Percentiles rank a stretch among this genome's conserved stretches.
phyloP scores from a whole-genome alignment of 352 stramenopile species.

The Phytophthora pini region DNA sequence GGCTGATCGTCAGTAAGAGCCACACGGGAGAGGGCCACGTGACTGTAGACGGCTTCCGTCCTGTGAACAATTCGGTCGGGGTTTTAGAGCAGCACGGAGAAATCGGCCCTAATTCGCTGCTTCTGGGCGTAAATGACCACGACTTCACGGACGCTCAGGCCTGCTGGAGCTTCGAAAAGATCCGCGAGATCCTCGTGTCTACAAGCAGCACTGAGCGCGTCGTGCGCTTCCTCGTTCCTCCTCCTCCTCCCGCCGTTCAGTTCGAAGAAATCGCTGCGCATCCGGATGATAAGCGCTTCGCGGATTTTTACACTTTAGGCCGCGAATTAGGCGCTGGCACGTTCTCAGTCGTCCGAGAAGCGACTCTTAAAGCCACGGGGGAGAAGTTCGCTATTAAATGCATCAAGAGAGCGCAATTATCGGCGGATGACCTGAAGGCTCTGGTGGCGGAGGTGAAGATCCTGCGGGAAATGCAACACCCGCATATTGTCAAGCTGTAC shows the following conservation, averaged over 20 bases:
- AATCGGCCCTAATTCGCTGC: conserved; percentile 46
- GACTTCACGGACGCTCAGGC: conserved; percentile 55
- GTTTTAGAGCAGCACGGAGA: conserved; percentile 51
- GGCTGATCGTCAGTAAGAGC: conserved; percentile 79
- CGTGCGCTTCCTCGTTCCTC: conserved; percentile 73
- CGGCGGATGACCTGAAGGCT: conserved; percentile 70
- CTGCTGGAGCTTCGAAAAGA: conserved; percentile 63
- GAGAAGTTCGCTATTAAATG: conserved; percentile 82
- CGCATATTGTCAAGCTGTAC: conserved; percentile 90
- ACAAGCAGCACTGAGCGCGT: conserved; percentile 62
- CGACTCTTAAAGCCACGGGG: conserved; percentile 55
- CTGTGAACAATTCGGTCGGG: conserved; percentile 51
- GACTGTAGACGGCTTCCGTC: conserved; percentile 81
- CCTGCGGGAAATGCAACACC: conserved; percentile 86
- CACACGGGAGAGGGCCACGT: conserved; percentile 46
- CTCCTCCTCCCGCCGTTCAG: conserved; percentile 34
- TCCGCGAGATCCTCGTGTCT: conserved; percentile 75
- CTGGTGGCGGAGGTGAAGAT: conserved; percentile 84
- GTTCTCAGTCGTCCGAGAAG: conserved; percentile 77
- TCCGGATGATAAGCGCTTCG: conserved; percentile 47
- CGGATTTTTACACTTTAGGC: conserved; percentile 72
- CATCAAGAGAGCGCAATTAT: conserved; percentile 85
- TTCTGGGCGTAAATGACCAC: conserved; percentile 77
- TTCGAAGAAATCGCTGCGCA: conserved; percentile 42
- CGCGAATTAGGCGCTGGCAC: conserved; percentile 72